Conservation (phyloP, 2,329 filamentous ascomycete species). For the Alternaria gaisen region DNA sequence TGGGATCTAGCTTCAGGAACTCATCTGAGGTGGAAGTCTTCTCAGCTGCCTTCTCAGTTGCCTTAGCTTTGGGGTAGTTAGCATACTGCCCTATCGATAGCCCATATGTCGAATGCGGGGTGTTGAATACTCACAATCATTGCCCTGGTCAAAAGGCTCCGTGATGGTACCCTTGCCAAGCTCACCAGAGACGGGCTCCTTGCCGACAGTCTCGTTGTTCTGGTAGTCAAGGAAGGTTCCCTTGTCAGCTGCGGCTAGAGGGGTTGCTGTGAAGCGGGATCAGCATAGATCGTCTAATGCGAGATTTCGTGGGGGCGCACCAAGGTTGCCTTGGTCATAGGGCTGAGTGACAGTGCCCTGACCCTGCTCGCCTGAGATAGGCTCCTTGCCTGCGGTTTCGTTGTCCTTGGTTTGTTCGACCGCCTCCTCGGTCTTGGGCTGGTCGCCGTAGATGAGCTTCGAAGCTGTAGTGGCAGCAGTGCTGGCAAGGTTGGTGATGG, state of each 20-base stretch:
- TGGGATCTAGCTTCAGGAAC: conserved; percentile 29
- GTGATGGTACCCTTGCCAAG: conserved; percentile 71
- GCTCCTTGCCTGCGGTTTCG: conserved; percentile 64
- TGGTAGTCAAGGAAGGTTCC: conserved; percentile 16
- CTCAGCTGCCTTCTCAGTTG: conserved; percentile 7
- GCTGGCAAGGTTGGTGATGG: conserved; percentile 47
- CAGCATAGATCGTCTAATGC: conserved; percentile 7
- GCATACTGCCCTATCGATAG: not conserved
- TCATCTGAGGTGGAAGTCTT: conserved; percentile 17
- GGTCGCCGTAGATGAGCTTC: conserved; percentile 52
- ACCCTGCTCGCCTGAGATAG: conserved; percentile 74
- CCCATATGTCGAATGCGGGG: not conserved
- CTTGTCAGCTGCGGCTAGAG: conserved; percentile 22
- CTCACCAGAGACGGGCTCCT: conserved; percentile 78
- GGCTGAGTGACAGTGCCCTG: conserved; percentile 74
- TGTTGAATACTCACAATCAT: conserved; percentile 48
- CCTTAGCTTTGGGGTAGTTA: conserved; percentile 15
- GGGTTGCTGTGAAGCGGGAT: conserved; percentile 22
- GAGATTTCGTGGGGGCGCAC: conserved; percentile 46
- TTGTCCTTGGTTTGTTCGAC: conserved; percentile 46
- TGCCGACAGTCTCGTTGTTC: conserved; percentile 51
- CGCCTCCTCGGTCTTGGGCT: conserved; percentile 19
- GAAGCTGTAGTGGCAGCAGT: conserved; percentile 39
- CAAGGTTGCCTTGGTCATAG: conserved; percentile 78
- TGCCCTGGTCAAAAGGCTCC: conserved; percentile 83